A percentile compares a stretch with the other conserved stretches of the same genome.
Conservation (phyloP, 495 filamentous ascomycete genomes). For the Penicillium diatomitis region DNA sequence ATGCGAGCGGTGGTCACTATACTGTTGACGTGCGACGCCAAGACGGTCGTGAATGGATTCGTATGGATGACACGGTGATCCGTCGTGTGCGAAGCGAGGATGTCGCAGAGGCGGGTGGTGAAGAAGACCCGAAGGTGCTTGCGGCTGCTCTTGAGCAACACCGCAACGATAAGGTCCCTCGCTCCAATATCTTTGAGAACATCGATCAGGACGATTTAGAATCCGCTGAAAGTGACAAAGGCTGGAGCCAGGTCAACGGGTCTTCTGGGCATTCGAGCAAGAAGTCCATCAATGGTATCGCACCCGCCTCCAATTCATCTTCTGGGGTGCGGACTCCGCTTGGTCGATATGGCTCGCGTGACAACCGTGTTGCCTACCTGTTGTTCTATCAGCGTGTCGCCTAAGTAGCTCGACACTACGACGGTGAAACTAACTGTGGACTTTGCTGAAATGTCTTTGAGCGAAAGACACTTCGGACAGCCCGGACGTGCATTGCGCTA, state of each 20-base stretch:
- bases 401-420: conserved; percentile 7
- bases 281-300: conserved; percentile 62
- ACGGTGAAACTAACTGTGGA: too few relatives aligned
- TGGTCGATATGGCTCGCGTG: conserved; percentile 64
- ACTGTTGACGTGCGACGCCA: conserved; percentile 93
- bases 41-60: conserved; percentile 89
- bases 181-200: conserved; percentile 59
- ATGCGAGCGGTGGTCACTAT: conserved; percentile 90
- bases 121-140: conserved; percentile 65
- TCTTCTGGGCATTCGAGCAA: conserved; percentile 39
- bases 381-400: conserved; percentile 82
- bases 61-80: conserved; percentile 89
- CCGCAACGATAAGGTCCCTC: conserved; percentile 48
- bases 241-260: conserved; percentile 80
- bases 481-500: too few relatives aligned
- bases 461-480: too few relatives aligned
- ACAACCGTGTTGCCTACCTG: conserved; percentile 94
- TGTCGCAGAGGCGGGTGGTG: conserved; percentile 76
- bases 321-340: conserved; percentile 53
- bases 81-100: conserved; percentile 79
- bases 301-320: conserved; percentile 36
- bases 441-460: too few relatives aligned
- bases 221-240: conserved; percentile 49
- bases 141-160: conserved; percentile 55
- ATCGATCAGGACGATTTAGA: conserved; percentile 59